A percentile compares a stretch with the other conserved stretches of the same genome.
Conservation (phyloP, 2,329 filamentous ascomycete species). For the Fusarium subtropicale region DNA sequence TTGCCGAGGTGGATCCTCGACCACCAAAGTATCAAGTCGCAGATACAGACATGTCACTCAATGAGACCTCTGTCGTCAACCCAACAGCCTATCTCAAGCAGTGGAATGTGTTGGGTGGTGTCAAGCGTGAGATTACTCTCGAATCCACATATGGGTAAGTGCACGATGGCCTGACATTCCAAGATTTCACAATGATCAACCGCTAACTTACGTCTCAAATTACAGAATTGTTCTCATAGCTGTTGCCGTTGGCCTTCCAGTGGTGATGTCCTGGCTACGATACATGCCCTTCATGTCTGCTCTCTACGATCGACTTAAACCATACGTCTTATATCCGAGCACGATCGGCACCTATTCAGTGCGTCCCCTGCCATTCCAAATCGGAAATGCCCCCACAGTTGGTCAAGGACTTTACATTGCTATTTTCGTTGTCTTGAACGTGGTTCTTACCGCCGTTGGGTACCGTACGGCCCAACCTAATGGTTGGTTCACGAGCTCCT, state of each 20-base stretch:
- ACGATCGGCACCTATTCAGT: neutral
- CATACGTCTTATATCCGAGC: neutral
- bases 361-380: neutral
- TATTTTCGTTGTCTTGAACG: neutral
- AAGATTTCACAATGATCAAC: fast-evolving
- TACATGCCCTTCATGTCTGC: neutral
- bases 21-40: neutral
- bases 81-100: neutral
- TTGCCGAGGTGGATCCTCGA: neutral
- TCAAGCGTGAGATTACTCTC: neutral
- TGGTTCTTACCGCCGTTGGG: neutral
- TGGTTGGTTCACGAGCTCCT: neutral
- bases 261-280: neutral
- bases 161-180: fast-evolving
- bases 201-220: neutral
- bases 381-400: neutral
- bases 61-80: neutral
- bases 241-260: neutral
- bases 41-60: neutral
- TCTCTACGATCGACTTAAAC: neutral
- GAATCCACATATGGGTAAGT: neutral
- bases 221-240: neutral
- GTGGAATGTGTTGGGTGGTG: neutral
- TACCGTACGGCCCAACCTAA: neutral
- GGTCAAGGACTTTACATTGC: neutral